Conservation (phyloP, 352 stramenopile genomes). For the Pythium phragmiticola region DNA sequence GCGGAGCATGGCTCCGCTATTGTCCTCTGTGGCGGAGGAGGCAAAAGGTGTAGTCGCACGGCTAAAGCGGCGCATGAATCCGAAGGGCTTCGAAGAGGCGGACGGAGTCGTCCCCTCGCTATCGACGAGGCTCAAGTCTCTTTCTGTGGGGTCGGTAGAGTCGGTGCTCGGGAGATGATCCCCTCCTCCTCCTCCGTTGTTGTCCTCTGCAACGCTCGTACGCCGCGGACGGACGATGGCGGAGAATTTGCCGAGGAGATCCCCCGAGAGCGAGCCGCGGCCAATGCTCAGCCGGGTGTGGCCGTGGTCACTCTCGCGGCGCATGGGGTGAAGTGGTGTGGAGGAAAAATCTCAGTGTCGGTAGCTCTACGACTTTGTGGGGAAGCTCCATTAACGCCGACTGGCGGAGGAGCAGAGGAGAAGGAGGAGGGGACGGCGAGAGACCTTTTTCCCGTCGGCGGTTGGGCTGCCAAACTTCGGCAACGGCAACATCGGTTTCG, state of each 20-base stretch:
- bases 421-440: background rate
- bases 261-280: slow-evolving; percentile 40
- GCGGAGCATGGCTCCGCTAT: slow-evolving; percentile 1
- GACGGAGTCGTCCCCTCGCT: slow-evolving; percentile 6
- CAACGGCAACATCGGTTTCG: slow-evolving; percentile 15
- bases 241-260: slow-evolving; percentile 49
- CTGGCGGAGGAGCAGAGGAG: background rate
- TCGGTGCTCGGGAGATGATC: background rate
- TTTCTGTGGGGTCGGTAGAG: background rate
- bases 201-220: slow-evolving; percentile 31
- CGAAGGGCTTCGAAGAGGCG: slow-evolving; percentile 3
- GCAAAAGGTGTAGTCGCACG: slow-evolving; percentile 8
- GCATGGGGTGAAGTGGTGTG: background rate
- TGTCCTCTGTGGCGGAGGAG: background rate
- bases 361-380: background rate
- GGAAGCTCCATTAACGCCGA: background rate
- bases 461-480: slow-evolving; percentile 2
- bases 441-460: slow-evolving; percentile 1
- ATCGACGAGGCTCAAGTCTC: background rate
- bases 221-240: slow-evolving; percentile 42
- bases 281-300: slow-evolving; percentile 11
- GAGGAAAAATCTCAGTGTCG: background rate
- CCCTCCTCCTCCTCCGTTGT: slow-evolving; percentile 3
- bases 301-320: slow-evolving; percentile 29
- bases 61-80: slow-evolving; percentile 26